Conservation (phyloP, 2,329 filamentous ascomycete genomes). For the Rutstroemia sp. region DNA sequence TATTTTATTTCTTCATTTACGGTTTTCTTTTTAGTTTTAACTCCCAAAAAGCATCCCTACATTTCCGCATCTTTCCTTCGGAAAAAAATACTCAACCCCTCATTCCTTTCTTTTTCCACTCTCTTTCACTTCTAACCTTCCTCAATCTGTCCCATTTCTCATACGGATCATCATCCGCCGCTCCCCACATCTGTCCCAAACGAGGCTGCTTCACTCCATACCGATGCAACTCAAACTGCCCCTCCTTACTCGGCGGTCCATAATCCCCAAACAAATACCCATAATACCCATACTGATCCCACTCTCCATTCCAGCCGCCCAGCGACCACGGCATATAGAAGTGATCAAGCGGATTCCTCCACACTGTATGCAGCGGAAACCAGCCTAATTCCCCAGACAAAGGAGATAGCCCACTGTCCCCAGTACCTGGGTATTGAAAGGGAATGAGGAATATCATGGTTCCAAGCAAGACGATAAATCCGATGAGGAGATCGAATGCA, state of each 20-base stretch:
- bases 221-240: background rate
- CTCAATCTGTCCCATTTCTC: background rate
- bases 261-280: background rate
- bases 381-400: background rate
- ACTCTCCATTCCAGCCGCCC: background rate
- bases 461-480: background rate
- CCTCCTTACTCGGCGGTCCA: background rate
- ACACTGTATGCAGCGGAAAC: background rate
- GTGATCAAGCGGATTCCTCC: background rate
- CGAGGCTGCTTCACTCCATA: background rate
- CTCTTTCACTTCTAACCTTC: background rate
- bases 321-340: background rate
- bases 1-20: too few species aligned
- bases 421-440: background rate
- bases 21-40: too few species aligned
- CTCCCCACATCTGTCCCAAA: background rate
- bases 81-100: too few species aligned
- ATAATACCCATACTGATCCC: conserved; percentile 1
- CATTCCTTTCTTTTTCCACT: too few species aligned
- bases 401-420: background rate
- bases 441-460: background rate
- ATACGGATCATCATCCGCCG: background rate
- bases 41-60: too few species aligned
- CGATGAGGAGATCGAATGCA: background rate
- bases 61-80: too few species aligned